phyloP scores from a whole-genome alignment of 441 rosid species.

The Theobroma grandiflorum region DNA sequence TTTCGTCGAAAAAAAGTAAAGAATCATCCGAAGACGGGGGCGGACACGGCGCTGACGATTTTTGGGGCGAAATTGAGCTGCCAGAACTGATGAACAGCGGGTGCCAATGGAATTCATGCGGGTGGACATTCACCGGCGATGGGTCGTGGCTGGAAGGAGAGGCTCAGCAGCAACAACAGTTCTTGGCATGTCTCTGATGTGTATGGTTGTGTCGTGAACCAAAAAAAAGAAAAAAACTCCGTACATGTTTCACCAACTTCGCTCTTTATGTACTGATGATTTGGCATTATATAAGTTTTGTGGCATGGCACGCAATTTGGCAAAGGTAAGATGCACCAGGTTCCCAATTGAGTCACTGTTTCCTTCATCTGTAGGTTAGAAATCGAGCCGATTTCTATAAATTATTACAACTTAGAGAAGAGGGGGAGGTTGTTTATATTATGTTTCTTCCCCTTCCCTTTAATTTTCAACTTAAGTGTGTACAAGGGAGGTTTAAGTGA shows the following conservation, averaged over 20 bases:
- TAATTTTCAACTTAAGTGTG: background rate
- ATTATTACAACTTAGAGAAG: background rate
- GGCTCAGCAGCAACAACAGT: constrained; percentile 36
- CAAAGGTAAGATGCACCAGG: background rate
- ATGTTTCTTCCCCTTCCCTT: background rate
- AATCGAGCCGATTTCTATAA: background rate
- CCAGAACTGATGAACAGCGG: constrained; percentile 65
- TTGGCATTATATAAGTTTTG: background rate
- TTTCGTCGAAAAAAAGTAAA: constrained; percentile 37
- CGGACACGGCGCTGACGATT: constrained; percentile 43
- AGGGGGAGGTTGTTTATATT: background rate
- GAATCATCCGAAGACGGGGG: constrained; percentile 19
- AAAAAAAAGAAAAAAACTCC: background rate
- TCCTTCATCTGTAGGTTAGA: background rate
- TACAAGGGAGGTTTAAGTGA: background rate
- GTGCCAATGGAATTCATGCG: constrained; percentile 46
- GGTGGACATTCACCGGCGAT: constrained; percentile 46
- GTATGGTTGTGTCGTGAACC: background rate
- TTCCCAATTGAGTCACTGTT: background rate
- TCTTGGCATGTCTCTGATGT: constrained; percentile 56
- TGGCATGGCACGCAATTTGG: background rate
- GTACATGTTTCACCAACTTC: background rate
- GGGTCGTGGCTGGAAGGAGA: constrained; percentile 63
- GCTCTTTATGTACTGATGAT: background rate
- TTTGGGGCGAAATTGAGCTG: constrained; percentile 85